phyloP scores from a whole-genome alignment of 257 asterid species.

The Leonotis leonurus region DNA sequence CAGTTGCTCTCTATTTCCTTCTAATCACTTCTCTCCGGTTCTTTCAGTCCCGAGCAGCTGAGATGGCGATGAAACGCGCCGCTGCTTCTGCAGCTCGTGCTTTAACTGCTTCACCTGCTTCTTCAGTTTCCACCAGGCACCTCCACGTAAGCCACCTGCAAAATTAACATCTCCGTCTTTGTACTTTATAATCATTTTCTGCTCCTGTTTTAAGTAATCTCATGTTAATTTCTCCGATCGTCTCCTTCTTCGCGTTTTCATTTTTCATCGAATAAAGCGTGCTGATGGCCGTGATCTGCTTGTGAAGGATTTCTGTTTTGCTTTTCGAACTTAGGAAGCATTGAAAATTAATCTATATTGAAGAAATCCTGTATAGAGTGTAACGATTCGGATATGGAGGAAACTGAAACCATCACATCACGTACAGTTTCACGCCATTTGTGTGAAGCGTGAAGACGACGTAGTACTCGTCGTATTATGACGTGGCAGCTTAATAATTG shows the following conservation, averaged over 20 bases:
- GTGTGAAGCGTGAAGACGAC: conserved; percentile 6
- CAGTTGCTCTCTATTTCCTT: not conserved
- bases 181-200: not conserved
- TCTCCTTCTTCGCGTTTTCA: not conserved
- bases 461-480: not conserved
- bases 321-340: not conserved
- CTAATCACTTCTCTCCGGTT: not conserved
- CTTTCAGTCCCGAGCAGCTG: not conserved
- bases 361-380: conserved; percentile 22
- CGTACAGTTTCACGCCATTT: conserved; percentile 19
- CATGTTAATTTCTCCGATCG: not conserved
- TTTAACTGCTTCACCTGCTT: conserved; percentile 34
- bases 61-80: conserved; percentile 79
- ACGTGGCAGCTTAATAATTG: conserved; percentile 18
- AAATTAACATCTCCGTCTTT: not conserved
- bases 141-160: conserved; percentile 50
- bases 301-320: conserved; percentile 3
- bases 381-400: conserved; percentile 13
- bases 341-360: not conserved
- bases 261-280: not conserved
- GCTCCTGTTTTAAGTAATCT: not conserved
- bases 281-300: not conserved
- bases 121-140: conserved; percentile 38
- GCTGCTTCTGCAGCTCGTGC: conserved; percentile 61
- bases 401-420: conserved; percentile 9